Evolutionary conservation across 352 stramenopile species (phyloP).

Genomic region (Globisporangium acanthophoron): DNA sequence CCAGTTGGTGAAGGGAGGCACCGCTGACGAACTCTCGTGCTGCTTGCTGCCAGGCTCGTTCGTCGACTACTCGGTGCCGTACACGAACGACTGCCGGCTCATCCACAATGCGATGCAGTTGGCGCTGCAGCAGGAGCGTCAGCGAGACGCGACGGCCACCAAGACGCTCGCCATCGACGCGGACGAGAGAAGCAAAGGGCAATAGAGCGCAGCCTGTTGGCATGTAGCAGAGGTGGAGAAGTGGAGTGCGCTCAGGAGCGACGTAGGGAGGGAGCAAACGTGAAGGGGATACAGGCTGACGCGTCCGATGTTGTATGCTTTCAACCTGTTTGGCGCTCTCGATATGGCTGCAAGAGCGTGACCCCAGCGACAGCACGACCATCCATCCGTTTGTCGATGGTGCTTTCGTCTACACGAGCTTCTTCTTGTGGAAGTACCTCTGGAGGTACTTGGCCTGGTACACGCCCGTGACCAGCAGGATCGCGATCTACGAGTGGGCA

Average conservation of each 20-base stretch:
- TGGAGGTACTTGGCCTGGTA: slow-evolving; percentile 81
- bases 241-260: not conserved
- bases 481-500: slow-evolving; percentile 36
- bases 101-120: slow-evolving; percentile 78
- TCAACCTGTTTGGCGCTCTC: not conserved
- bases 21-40: not conserved
- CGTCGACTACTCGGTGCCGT: slow-evolving; percentile 81
- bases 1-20: too few species aligned
- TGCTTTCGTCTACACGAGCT: slow-evolving; percentile 47
- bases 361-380: not conserved
- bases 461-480: slow-evolving; percentile 61
- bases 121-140: slow-evolving; percentile 54
- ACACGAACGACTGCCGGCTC: slow-evolving; percentile 73
- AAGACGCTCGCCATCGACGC: slow-evolving; percentile 9
- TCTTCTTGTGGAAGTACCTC: slow-evolving; percentile 83
- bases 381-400: too few species aligned
- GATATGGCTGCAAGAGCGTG: too few species aligned
- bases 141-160: slow-evolving; percentile 22
- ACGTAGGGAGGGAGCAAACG: not conserved
- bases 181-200: not conserved
- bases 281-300: not conserved
- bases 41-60: slow-evolving; percentile 52
- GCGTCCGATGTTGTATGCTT: not conserved
- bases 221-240: not conserved
- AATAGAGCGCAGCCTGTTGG: not conserved